Conservation (phyloP, 2,329 filamentous ascomycete genomes). For the Penicillium sp. region DNA sequence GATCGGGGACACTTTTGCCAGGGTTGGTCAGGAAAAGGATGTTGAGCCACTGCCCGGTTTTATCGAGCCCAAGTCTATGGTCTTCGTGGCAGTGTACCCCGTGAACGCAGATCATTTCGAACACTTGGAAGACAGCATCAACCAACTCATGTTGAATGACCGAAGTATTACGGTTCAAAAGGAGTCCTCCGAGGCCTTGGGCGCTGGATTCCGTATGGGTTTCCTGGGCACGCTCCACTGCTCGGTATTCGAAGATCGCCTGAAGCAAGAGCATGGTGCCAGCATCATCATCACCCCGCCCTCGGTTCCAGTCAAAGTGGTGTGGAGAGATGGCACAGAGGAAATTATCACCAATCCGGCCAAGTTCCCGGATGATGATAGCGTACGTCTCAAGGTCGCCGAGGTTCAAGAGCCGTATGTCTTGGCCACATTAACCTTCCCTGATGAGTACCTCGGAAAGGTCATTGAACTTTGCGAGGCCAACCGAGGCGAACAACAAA, state of each 20-base stretch:
- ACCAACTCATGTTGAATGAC: constrained; percentile 89
- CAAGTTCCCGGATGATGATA: constrained; percentile 73
- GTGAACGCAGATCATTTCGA: constrained; percentile 83
- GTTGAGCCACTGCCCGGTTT: constrained; percentile 86
- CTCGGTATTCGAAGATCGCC: constrained; percentile 95
- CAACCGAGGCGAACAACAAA: constrained; percentile 80
- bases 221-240: constrained; percentile 97
- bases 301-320: constrained; percentile 83
- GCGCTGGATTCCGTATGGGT: constrained; percentile 87
- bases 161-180: constrained; percentile 90
- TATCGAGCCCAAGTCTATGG: constrained; percentile 97
- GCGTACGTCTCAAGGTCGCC: constrained; percentile 50
- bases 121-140: constrained; percentile 87
- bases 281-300: constrained; percentile 96
- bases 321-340: constrained; percentile 72
- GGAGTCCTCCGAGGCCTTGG: constrained; percentile 87
- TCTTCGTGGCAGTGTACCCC: constrained; percentile 94
- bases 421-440: constrained; percentile 77
- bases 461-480: constrained; percentile 92
- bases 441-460: constrained; percentile 87
- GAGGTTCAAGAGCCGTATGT: constrained; percentile 72
- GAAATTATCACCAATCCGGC: constrained; percentile 78
- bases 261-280: constrained; percentile 88
- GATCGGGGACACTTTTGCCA: constrained; percentile 91
- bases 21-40: constrained; percentile 65